Conservation (phyloP, 1,139 yeast species). For the Pichia sp. region DNA sequence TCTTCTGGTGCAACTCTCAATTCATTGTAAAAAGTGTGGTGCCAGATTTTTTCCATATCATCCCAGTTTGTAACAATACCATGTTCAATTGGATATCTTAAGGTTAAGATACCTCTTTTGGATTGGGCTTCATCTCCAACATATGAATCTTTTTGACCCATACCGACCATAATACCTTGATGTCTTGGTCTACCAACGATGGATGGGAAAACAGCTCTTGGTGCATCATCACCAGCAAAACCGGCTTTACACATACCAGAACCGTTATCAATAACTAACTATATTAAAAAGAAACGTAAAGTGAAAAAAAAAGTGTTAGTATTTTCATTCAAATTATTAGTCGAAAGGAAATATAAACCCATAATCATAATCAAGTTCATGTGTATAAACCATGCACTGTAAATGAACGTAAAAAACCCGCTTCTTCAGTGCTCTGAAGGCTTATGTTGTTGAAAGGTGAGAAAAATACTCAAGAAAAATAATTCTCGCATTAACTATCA, state of each 20-base stretch:
- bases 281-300: slow-evolving; percentile 8
- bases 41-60: slow-evolving; percentile 67
- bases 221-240: slow-evolving; percentile 99
- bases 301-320: slow-evolving; percentile 12
- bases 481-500: not conserved
- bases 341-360: not conserved
- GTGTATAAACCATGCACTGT: too few relatives aligned
- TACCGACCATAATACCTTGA: slow-evolving; percentile 99
- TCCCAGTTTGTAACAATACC: slow-evolving; percentile 99
- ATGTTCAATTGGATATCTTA: slow-evolving; percentile 99
- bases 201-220: slow-evolving; percentile 99
- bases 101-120: slow-evolving; percentile 98
- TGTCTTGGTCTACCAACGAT: slow-evolving; percentile 99
- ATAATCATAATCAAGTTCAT: not conserved
- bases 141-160: slow-evolving; percentile 99
- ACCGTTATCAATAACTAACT: slow-evolving; percentile 97
- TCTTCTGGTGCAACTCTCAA: slow-evolving; percentile 91
- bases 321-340: not conserved
- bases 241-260: slow-evolving; percentile 99
- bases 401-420: not conserved
- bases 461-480: not conserved
- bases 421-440: not conserved
- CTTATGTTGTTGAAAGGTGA: not conserved
- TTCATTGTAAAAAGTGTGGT: slow-evolving; percentile 34
- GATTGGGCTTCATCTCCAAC: slow-evolving; percentile 99